A percentile compares a stretch with the other conserved stretches of the same genome.
These are phyloP conservation scores for Periconia sp. DNA, from an alignment of 2,329 filamentous ascomycete genomes.

Conservation along the genomic window DNA sequence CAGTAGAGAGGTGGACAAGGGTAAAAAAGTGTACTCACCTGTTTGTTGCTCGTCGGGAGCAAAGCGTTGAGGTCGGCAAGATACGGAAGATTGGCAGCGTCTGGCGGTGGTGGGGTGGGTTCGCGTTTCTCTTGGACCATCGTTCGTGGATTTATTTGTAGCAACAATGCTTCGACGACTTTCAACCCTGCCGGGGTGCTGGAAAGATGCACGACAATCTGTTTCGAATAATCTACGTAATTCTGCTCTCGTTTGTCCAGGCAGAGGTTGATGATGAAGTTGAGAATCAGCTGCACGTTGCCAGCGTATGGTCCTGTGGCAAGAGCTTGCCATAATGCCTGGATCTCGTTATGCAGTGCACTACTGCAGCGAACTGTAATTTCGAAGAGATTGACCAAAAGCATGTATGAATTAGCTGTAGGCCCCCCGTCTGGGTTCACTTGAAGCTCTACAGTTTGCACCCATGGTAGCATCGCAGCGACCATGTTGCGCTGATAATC, in stretches of 20 bases:
- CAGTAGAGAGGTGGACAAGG: no score
- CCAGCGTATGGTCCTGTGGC: slow-evolving; percentile 91
- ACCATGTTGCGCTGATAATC: slow-evolving; percentile 92
- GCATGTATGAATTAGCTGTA: slow-evolving; percentile 89
- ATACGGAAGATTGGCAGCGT: slow-evolving; percentile 80
- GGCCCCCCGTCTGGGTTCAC: slow-evolving; percentile 90
- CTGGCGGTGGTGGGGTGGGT: slow-evolving; percentile 63
- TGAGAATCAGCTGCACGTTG: slow-evolving; percentile 91
- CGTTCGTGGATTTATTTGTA: slow-evolving; percentile 92
- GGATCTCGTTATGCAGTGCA: slow-evolving; percentile 92
- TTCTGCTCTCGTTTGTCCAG: slow-evolving; percentile 95
- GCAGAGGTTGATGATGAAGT: slow-evolving; percentile 95
- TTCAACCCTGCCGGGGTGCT: slow-evolving; percentile 85
- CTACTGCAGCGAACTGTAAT: slow-evolving; percentile 93
- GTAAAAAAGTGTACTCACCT: slow-evolving; percentile 20
- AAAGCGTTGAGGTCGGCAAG: slow-evolving; percentile 65
- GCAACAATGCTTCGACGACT: slow-evolving; percentile 89
- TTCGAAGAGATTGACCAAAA: slow-evolving; percentile 92
- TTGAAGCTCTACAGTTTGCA: slow-evolving; percentile 91
- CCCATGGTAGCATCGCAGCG: slow-evolving; percentile 93
- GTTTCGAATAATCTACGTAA: slow-evolving; percentile 97
- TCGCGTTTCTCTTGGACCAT: slow-evolving; percentile 89
- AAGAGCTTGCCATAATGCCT: slow-evolving; percentile 95
- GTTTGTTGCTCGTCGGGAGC: slow-evolving; percentile 38
- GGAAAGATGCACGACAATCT: slow-evolving; percentile 95